Base-by-base conservation (phyloP, 2,329 filamentous ascomycete genomes). In the Fusarium sp. region DNA sequence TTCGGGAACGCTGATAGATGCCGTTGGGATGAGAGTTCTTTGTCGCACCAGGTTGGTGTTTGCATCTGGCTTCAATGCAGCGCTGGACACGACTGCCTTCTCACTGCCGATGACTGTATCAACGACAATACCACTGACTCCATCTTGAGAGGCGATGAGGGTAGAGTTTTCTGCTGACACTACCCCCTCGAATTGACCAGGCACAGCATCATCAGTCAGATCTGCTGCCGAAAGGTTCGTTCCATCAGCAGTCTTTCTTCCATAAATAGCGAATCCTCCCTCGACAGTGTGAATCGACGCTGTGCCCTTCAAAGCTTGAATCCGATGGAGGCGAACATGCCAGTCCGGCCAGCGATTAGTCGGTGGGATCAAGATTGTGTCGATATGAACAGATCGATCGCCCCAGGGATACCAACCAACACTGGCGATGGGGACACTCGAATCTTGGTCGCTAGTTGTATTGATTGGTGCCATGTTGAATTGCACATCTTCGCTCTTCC, bases 261-360 rank as follows among this genome's bases (percentile, higher is more conserved):
- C 71, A 20, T 61, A 24, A 8, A 73, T 74, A 6, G 75, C 75
- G 36, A 77, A 77, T 1, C 71, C 75, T 1, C 75, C 73, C n/a
- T 77, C 75, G 2, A 74, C 49, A 0, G 65, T 55, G 6, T 68
- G 71, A 1, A 77, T 38, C 0, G 75, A 69, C 1, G 56, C 56
- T 6, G 71, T 22, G 0, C 7, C 1, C 0, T 24, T 12, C 2
- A 42, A 27, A 6, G 35, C 61, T 5, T 63, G 38, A 20, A 77
- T 63, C 0, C 71, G 71, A 44, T 81, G 81, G 0, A 80, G 44
- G 0, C 80, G 53, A 0, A 80, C 38, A 66, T 82, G 79, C 80
- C 81, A 82, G 22, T 82, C 80, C 1, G 81, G 81, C 81, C 80
- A 82, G 9, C 75, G 64, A n/a, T 69, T 62, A 1, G 75, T 77